Percentiles rank a stretch among this genome's conserved stretches.
These are phyloP conservation scores for Moniliophthora roreri DNA, from an alignment of 1,284 basidiomycete genomes.

Conservation along the genomic window DNA sequence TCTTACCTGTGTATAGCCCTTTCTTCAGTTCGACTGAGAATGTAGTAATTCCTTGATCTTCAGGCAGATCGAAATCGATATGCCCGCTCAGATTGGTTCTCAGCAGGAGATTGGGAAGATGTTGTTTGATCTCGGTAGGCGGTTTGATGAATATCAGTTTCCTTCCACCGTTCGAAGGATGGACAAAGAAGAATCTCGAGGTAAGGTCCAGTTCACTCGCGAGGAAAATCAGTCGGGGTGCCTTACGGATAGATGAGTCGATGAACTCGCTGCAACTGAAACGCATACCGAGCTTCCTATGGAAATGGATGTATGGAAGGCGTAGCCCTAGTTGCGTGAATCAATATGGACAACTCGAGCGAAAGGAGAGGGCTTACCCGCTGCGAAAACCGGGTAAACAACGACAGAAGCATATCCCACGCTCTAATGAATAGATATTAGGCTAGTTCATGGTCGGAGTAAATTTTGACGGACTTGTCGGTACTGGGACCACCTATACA, in stretches of 20 bases:
- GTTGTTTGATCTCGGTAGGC: neutral
- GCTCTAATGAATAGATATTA: conserved; percentile 26
- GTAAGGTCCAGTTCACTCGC: conserved; percentile 43
- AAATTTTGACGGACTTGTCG: conserved; percentile 28
- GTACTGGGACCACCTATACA: conserved; percentile 37
- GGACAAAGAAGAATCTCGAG: conserved; percentile 60
- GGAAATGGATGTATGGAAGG: conserved; percentile 62
- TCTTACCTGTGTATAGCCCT: conserved; percentile 1
- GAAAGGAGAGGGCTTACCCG: conserved; percentile 15
- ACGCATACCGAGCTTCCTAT: conserved; percentile 49
- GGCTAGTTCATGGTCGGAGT: conserved; percentile 12
- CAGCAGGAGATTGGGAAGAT: neutral
- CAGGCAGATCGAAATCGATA: neutral
- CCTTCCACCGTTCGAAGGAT: conserved; percentile 55
- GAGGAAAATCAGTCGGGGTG: conserved; percentile 60
- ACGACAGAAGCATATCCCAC: conserved; percentile 34
- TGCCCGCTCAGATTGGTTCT: neutral
- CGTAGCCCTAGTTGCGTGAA: conserved; percentile 37
- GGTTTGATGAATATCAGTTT: conserved; percentile 49
- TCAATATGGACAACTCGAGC: neutral
- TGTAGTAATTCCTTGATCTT: conserved; percentile 3
- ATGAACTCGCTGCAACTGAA: no score
- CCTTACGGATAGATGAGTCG: no score
- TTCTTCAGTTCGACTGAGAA: neutral
- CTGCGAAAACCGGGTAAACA: conserved; percentile 38